These are phyloP conservation scores for Diaporthe humulicola DNA, from an alignment of 2,329 filamentous ascomycete genomes.

Conservation along the genomic window DNA sequence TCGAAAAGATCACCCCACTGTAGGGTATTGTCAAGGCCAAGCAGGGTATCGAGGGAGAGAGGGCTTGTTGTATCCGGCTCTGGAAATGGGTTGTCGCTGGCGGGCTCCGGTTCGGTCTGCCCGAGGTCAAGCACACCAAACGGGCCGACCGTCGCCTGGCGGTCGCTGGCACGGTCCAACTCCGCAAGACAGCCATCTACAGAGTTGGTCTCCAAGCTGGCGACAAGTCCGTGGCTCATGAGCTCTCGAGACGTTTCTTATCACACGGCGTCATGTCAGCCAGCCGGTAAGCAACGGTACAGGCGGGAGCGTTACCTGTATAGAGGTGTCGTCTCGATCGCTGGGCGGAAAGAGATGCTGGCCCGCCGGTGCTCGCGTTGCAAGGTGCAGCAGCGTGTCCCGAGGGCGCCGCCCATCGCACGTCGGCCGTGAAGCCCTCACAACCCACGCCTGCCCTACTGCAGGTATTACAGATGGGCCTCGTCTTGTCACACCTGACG, in stretches of 20 bases:
- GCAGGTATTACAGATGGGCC: conserved; percentile 12
- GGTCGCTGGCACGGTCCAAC: not conserved
- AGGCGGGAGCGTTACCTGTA: conserved; percentile 2
- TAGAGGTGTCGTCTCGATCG: conserved; percentile 7
- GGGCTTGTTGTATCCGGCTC: conserved; percentile 8
- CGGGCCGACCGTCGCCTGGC: conserved; percentile 9
- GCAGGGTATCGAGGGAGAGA: conserved; percentile 3
- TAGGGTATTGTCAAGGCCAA: conserved; percentile 5
- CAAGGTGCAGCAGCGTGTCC: not conserved
- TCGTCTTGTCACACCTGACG: conserved; percentile 7
- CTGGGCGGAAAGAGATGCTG: not conserved
- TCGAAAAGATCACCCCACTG: conserved; percentile 13
- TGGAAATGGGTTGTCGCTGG: not conserved
- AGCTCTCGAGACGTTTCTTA: conserved; percentile 2
- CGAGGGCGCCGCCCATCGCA: not conserved
- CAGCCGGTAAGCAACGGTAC: not conserved
- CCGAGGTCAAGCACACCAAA: conserved; percentile 14
- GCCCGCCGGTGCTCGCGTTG: not conserved
- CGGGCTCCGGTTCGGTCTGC: not conserved
- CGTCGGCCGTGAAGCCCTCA: conserved; percentile 2
- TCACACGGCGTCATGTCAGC: not conserved
- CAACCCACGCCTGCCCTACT: not conserved
- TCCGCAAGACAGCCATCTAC: conserved; percentile 17
- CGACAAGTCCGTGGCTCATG: conserved; percentile 11
- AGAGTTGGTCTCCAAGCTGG: conserved; percentile 9